Evolutionary conservation across 352 stramenopile species (phyloP), one percentile per base, ranked within the genome.

Genomic region (Phytophthora colocasiae): DNA sequence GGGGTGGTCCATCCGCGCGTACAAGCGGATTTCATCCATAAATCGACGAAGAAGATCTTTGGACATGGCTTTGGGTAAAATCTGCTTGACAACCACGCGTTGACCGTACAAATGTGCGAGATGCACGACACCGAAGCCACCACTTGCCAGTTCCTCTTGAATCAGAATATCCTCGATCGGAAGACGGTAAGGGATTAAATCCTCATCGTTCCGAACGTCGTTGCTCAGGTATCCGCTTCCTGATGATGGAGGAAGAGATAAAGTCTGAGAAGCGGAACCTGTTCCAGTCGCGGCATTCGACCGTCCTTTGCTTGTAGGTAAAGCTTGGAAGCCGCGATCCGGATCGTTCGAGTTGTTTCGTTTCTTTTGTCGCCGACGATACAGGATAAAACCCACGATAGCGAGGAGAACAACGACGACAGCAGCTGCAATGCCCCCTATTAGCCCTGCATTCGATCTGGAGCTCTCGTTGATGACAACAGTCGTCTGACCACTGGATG

Each of bases 121-220:
- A 49, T 82, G 77, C 9, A 92, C 80, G 54, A 84, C 44, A 0
- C 83, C 83, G 46, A 85, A 92, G 27, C 81, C 83, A 4, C 83
- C 83, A 14, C 47, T 71, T 0, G 81, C 80, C 15, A 91, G 53
- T 56, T 77, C 60, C 10, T 71, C 41, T 15, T 71, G 41, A 36
- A 85, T 69, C 19, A 63, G 24, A 41, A 92, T 72, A 39, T 89
- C 80, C 11, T 72, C 66, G 14, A 78, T 69, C 2, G 78, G 67
- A 15, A 92, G 38, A 1, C 84, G 78, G 46, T 77, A 89, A 10
- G 74, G 67, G 24, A 87, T 75, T 32, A 92, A 60, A 19, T 78
- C 54, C 31, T 87, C 78, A 45, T 92, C 84, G 36, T 84, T 88
- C 3, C 84, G 70, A 5, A 92, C 79, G 63, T 92, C 84, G 45